phyloP scores from a whole-genome alignment of 176 grass and related monocot species.

The Saccharum spontaneum region DNA sequence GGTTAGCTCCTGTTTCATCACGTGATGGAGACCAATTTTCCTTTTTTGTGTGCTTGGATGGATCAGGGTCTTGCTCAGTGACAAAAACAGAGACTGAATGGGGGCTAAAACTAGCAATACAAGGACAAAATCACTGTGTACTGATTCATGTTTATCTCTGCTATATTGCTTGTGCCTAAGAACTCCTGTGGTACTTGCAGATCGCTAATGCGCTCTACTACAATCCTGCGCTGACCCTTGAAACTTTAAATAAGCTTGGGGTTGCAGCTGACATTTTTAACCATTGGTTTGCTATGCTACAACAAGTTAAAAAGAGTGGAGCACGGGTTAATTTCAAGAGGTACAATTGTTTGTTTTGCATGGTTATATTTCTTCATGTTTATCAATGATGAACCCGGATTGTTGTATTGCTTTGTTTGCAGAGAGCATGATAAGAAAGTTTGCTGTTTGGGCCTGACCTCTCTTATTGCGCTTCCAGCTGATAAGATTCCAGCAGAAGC shows the following conservation, averaged over 20 bases:
- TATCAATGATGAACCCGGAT: not conserved
- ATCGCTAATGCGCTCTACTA: slow-evolving; percentile 85
- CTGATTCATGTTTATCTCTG: slow-evolving; percentile 10
- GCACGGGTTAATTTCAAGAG: slow-evolving; percentile 69
- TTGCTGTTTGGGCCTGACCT: slow-evolving; percentile 78
- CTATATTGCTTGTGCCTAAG: slow-evolving; percentile 18
- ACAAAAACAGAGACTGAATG: not conserved
- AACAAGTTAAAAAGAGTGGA: slow-evolving; percentile 78
- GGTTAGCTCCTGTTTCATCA: not conserved
- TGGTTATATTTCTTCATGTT: not conserved
- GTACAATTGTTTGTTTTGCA: slow-evolving; percentile 42
- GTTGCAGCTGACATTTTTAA: slow-evolving; percentile 72
- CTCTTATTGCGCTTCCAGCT: slow-evolving; percentile 72
- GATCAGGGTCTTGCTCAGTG: not conserved
- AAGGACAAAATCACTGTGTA: not conserved
- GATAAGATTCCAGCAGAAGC: slow-evolving; percentile 71
- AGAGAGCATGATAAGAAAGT: slow-evolving; percentile 92
- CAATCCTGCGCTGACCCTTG: slow-evolving; percentile 71
- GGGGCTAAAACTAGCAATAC: not conserved
- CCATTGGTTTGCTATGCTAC: slow-evolving; percentile 86
- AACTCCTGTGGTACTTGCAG: slow-evolving; percentile 48
- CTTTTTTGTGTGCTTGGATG: not conserved
- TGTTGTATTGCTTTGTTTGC: slow-evolving; percentile 44
- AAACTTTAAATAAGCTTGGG: slow-evolving; percentile 63
- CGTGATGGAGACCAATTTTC: not conserved